Base-by-base conservation (phyloP, 305 asterid species). In the Fraxinus velutina region DNA sequence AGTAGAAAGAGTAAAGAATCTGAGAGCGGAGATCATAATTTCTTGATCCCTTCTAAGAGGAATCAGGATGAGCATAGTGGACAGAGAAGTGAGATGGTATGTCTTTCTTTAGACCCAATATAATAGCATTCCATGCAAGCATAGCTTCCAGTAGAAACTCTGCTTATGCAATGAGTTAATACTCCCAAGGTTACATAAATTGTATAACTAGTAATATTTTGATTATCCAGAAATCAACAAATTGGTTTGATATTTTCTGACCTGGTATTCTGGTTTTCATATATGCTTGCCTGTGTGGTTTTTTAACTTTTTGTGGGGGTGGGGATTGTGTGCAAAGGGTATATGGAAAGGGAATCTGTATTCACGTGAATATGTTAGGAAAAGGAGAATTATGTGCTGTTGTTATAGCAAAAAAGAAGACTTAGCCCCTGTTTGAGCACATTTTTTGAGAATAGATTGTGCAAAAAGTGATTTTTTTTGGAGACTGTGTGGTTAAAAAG, bases 1-100 rank as follows among this genome's bases (percentile, higher is more conserved):
- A 84, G 87, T 64, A 88, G 92, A 89, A 94, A 88, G 91, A 88
- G 84, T 82, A 92, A 85, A 90, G 98, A 90, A 83, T 85, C 85
- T 73, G 98, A 93, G 81, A 86, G 83, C 76, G 89, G 89, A 50
- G 94, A 90, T 80, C 93, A 82, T 22, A 81, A 86, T 81, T 92
- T 92, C 70, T 60, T 84, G 85, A 80, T 79, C 52, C 83, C 87
- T 85, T 86, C 92, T 62, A 89, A 84, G 90, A 91, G 89, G 90
- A 91, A 86, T 80, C 93, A 85, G 77, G 91, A 88, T 80, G 98
- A 90, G 73, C 90, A 82, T 82, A 81, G 85, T 78, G 91, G 87
- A 75, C 92, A 81, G 80, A 87, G 72, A 79, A 90, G 93, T 81
- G 94, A 92, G 87, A 86, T 85, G 98, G 99, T 96, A 94, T 87